Percentiles rank a stretch among this genome's conserved stretches.
Evolutionary conservation across 306 rosid genomes (phyloP).

Genomic region (Crotalaria pallida): DNA sequence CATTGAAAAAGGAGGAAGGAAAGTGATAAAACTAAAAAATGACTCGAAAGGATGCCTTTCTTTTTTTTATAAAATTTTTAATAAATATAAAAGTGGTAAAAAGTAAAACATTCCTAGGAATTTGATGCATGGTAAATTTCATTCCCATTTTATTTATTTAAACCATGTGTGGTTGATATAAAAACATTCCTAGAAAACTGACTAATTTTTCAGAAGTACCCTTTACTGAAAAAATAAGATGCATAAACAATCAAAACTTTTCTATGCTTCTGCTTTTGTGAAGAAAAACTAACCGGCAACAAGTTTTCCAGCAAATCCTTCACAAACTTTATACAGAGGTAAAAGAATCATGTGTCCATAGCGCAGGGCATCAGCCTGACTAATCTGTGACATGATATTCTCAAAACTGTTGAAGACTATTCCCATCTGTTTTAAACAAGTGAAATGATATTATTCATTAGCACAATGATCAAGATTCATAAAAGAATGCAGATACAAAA

Average conservation of each 20-base stretch:
- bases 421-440: slow-evolving; percentile 59
- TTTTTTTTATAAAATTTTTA: too few species aligned
- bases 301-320: slow-evolving; percentile 76
- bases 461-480: slow-evolving; percentile 8
- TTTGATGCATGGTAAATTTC: too few species aligned
- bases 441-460: neutral
- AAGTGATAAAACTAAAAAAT: neutral
- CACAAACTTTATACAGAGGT: slow-evolving; percentile 75
- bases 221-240: too few species aligned
- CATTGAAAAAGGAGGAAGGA: neutral
- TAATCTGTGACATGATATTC: slow-evolving; percentile 46
- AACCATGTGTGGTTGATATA: too few species aligned
- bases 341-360: slow-evolving; percentile 55
- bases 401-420: slow-evolving; percentile 62
- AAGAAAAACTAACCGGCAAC: slow-evolving; percentile 48
- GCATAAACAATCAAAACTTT: neutral
- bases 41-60: neutral
- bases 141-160: too few species aligned
- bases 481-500: neutral
- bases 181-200: too few species aligned
- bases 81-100: neutral
- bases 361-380: slow-evolving; percentile 45
- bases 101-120: neutral
- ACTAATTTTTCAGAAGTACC: too few species aligned
- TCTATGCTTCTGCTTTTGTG: neutral